Percentiles rank a stretch among this genome's conserved stretches.
Evolutionary conservation across 768 basidiomycete genomes (phyloP).

Genomic region (Pisolithus microcarpus): DNA sequence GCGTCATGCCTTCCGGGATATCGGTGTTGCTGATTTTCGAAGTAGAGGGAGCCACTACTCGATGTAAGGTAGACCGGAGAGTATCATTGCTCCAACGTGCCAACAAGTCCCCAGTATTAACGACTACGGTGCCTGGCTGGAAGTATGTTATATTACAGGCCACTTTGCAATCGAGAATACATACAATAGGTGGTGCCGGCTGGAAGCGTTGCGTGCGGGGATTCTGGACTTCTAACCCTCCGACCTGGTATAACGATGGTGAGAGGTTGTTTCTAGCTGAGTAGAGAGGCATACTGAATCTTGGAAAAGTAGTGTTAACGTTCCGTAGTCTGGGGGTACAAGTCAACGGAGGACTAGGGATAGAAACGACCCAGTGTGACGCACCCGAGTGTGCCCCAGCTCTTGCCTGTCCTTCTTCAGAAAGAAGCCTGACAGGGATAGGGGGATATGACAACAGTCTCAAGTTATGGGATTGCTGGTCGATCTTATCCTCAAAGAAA

Average conservation of each 20-base stretch:
- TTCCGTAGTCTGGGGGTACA: conserved; percentile 58
- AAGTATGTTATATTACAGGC: conserved; percentile 3
- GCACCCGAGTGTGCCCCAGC: conserved; percentile 77
- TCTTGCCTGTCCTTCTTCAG: conserved; percentile 62
- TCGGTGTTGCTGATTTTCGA: conserved; percentile 35
- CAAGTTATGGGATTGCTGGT: conserved; percentile 76
- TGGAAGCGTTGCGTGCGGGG: conserved; percentile 67
- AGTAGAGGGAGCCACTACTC: conserved; percentile 68
- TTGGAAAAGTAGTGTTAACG: conserved; percentile 77
- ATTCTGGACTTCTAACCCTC: conserved; percentile 77
- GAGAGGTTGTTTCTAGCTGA: neutral
- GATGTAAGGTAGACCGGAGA: conserved; percentile 72
- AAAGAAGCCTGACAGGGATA: conserved; percentile 52
- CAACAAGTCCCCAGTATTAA: conserved; percentile 77
- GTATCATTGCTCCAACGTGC: conserved; percentile 81
- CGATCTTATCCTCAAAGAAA: conserved; percentile 70
- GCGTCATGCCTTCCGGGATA: conserved; percentile 43
- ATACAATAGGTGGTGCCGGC: conserved; percentile 69
- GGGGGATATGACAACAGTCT: conserved; percentile 77
- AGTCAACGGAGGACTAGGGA: neutral
- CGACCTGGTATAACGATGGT: conserved; percentile 40
- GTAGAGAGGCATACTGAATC: conserved; percentile 42
- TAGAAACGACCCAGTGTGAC: neutral
- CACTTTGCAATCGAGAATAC: conserved; percentile 15
- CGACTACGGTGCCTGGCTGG: conserved; percentile 73